Base-by-base conservation (phyloP, 2,329 filamentous ascomycete species). In the Colletotrichum orbiculare region DNA sequence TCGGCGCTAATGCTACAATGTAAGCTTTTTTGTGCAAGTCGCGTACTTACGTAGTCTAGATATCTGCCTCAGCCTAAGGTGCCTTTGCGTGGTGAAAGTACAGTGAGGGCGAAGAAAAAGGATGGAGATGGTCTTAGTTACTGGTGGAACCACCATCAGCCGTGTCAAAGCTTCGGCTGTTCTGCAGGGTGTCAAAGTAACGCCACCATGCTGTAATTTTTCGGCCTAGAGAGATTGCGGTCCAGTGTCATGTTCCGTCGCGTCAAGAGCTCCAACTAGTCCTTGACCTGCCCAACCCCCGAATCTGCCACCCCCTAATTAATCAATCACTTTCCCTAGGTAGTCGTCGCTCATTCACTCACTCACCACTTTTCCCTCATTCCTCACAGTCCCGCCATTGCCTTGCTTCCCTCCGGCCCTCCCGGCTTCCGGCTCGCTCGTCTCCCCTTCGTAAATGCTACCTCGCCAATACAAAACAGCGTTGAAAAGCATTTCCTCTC, bases 121-220 rank as follows among this genome's bases (percentile, higher is more conserved):
- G 52, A n/a, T 41, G 43, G 53, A 54, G 35, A 17, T 63, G 46
- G 58, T 63, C 60, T 25, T 17, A 17, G 17, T 17, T 25, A 49
- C 46, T 33, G 38, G 60, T 64, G 60, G 64, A 60, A 66, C 64
- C 64, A 66, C 38, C 54, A 66, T 67, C 62, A 63, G 57, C 66
- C 4, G 25, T 66, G 66, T 67, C 63, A 49, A 63, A 61, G 62
- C 66, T 67, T 64, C 63, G 63, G 66, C 53, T 58, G 59, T 60
- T 55, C 53, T 41, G 58, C 50, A 25, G 25, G 25, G 25, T 25
- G 53, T 56, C 58, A 67, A 60, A 67, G 66, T 67, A 67, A 63
- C 62, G 63, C 66, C 66, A 67, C 59, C 54, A 64, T 37, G 64
- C 60, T 43, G 64, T 54, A 60, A 54, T 64, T 54, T 68, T 62